Base-by-base conservation (phyloP, 331 rosid species). In the Spiraea crenata region DNA sequence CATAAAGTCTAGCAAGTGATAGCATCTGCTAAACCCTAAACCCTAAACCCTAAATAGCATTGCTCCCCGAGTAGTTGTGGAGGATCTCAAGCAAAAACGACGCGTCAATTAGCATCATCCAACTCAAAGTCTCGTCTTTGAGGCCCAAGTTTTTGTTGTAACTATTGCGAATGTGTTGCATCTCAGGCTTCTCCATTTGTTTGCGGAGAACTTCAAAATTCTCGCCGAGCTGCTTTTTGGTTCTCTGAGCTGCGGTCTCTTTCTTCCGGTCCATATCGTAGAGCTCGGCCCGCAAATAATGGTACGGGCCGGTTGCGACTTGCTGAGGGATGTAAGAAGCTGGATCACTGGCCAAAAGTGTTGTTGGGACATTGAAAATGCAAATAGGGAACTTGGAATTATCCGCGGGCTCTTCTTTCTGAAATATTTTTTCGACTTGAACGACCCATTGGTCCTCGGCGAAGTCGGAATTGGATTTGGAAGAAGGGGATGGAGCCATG, bases 231-330 rank as follows among this genome's bases (percentile, higher is more conserved):
- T 69, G 74, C 63, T 81, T 84, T 25, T 87, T 86, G 54, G 81
- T 74, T 41, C 81, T 76, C 68, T 82, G 87, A 37, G 90, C 90
- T 1, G 96, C 86, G 6, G 89, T 75, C 56, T 87, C 69, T 71
- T 89, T 92, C 84, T 80, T 79, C 77, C 90, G 81, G 44, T 80
- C 85, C 95, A 89, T 89, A 60, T 87, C 98, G 70, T 84, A 84
- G 2, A 89, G 82, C 83, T 89, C 98, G 5, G 88, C 83, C 7
- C 96, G 79, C 87, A 88, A 83, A 49, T 80, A 61, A 70, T 92
- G 98, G 80, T 87, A 92, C 8, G 96, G 96, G 5, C 90, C 92
- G 38, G 89, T 86, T 2, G 98, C 81, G 46, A 92, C 86, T 71
- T 86, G 82, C 75, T 89, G 92, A 40, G 98, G 95, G 20, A 77